Conservation (phyloP, 768 basidiomycete genomes). For the Cyclocybe cylindracea region DNA sequence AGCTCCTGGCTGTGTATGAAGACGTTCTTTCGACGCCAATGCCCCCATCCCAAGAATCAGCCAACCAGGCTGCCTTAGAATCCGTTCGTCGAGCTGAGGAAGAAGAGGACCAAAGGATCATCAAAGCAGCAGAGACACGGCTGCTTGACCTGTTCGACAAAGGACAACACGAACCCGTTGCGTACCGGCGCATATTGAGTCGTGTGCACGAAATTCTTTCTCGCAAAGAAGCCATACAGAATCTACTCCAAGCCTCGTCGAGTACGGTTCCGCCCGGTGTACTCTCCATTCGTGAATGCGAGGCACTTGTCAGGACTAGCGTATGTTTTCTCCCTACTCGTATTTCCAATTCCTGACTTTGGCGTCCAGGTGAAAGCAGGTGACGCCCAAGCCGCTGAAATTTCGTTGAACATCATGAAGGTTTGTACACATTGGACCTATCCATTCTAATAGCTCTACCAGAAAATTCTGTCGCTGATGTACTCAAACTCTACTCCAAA, state of each 20-base stretch:
- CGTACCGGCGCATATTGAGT: slow-evolving; percentile 34
- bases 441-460: slow-evolving; percentile 42
- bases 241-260: slow-evolving; percentile 12
- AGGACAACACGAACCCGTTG: slow-evolving; percentile 13
- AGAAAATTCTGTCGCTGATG: slow-evolving; percentile 41
- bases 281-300: slow-evolving; percentile 53
- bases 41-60: slow-evolving; percentile 6
- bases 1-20: slow-evolving; percentile 42
- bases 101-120: slow-evolving; percentile 32
- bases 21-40: slow-evolving; percentile 40
- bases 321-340: slow-evolving; percentile 35
- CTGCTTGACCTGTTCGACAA: slow-evolving; percentile 20
- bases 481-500: slow-evolving; percentile 52
- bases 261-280: slow-evolving; percentile 43
- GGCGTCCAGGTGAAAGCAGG: slow-evolving; percentile 42
- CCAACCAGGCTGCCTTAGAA: slow-evolving; percentile 13
- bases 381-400: slow-evolving; percentile 52
- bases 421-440: slow-evolving; percentile 23
- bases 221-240: slow-evolving; percentile 30
- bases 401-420: slow-evolving; percentile 56
- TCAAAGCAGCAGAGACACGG: slow-evolving; percentile 36
- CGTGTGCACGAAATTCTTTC: slow-evolving; percentile 34
- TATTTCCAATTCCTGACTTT: not conserved
- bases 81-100: slow-evolving; percentile 17
- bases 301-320: slow-evolving; percentile 51